Evolutionary conservation across 164 flowering plant species (phyloP), one percentile per base, ranked within the genome.

Genomic region (Euptelea pleiosperma): DNA sequence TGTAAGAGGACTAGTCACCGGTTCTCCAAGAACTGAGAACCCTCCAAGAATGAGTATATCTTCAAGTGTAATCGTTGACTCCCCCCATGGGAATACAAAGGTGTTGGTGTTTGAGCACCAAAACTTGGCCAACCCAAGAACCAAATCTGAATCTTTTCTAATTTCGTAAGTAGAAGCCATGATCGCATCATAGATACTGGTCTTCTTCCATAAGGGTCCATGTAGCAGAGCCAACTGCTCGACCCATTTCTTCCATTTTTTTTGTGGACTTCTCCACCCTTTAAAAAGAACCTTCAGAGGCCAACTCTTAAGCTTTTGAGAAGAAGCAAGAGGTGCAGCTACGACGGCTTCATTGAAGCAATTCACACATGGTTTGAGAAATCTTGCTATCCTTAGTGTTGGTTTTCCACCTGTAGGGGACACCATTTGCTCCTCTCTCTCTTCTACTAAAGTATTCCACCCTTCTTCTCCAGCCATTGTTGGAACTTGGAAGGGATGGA

Each of bases 31-130:
- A 51, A 70, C 68, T 31, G 75, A 55, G 26, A 25, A 74, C 2
- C 75, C 77, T 0, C 79, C 75, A 10, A 77, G 37, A 33, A 74
- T 40, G 18, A 71, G 44, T 34, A 70, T 19, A 49, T 76, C 79
- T 19, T 72, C 77, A 3, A 76, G 44, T 0, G 75, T 75, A 1
- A 74, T 30, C 0, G 75, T 67, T 2, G 74, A 64, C 19, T 71
- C 76, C 5, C 81, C 78, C 77, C 78, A 77, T 2, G 70, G 64
- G 48, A 77, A 70, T n/a, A 74, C 41, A 36, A 77, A 77, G 0
- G 69, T 58, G 18, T 67, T 74, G 0, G 73, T 70, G 14, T 52
- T 45, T 2, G 55, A 14, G 25, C 69, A 61, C 82, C 82, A 77
- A 1, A 46, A 61, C 57, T 71, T 65, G 0, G 52, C 68, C 8